A percentile compares a stretch with the other conserved stretches of the same genome.
Evolutionary conservation across 305 asterid genomes (phyloP).

Genomic region (Fraxinus xanthoxyloides): DNA sequence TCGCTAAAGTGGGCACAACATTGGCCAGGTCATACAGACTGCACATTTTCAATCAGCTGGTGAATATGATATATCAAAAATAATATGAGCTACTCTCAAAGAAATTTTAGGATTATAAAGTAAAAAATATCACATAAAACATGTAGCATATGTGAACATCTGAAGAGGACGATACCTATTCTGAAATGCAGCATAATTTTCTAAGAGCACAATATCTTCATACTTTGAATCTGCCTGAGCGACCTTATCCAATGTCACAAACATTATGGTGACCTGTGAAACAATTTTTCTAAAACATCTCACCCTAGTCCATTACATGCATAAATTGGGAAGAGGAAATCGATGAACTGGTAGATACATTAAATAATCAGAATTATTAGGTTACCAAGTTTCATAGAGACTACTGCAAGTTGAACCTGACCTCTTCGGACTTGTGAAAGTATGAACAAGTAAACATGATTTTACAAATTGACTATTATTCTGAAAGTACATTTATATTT

Average conservation of each 20-base stretch:
- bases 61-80: conserved; percentile 19
- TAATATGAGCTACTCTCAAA: conserved; percentile 7
- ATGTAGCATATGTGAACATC: not conserved
- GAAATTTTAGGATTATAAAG: not conserved
- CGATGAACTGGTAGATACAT: not conserved
- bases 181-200: conserved; percentile 98
- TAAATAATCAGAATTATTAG: conserved; percentile 9
- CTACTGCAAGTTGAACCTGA: conserved; percentile 18
- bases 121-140: not conserved
- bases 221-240: conserved; percentile 83
- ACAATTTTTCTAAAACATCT: conserved; percentile 30
- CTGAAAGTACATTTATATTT: not conserved
- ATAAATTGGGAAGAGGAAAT: conserved; percentile 14
- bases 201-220: conserved; percentile 87
- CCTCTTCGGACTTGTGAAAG: not conserved
- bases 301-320: conserved; percentile 14
- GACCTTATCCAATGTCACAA: conserved; percentile 91
- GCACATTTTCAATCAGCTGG: conserved; percentile 44
- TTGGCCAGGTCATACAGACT: conserved; percentile 98
- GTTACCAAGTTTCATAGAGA: conserved; percentile 4
- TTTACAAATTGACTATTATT: not conserved
- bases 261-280: conserved; percentile 96
- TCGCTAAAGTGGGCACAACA: conserved; percentile 92
- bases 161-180: conserved; percentile 60
- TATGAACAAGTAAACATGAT: not conserved